phyloP scores from a whole-genome alignment of 257 asterid genomes.

The Solanum medicagineum region DNA sequence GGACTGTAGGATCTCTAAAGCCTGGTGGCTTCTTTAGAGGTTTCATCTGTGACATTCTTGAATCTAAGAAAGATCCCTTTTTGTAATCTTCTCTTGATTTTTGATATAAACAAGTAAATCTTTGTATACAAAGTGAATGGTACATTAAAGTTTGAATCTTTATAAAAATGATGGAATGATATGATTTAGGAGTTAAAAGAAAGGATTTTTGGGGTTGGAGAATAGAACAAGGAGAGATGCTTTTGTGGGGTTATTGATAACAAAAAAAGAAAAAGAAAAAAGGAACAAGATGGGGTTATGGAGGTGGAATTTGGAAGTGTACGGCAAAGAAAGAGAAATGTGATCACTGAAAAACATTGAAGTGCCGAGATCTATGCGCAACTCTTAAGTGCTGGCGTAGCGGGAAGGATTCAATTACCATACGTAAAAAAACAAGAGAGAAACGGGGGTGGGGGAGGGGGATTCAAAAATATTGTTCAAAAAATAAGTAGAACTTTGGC shows the following conservation, averaged over 20 bases:
- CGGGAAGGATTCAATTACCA: background rate
- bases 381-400: background rate
- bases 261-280: background rate
- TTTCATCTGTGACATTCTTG: slow-evolving; percentile 15
- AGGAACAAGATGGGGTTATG: background rate
- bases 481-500: no score
- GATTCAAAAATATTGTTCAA: no score
- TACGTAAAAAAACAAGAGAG: no score
- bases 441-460: no score
- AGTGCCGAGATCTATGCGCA: background rate
- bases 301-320: background rate
- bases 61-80: background rate
- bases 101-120: background rate
- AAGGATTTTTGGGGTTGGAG: background rate
- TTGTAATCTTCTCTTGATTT: background rate
- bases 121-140: background rate
- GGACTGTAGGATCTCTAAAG: slow-evolving; percentile 24
- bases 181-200: background rate
- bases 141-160: background rate
- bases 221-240: background rate
- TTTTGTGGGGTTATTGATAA: background rate
- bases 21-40: slow-evolving; percentile 49
- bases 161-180: background rate
- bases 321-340: background rate
- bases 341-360: background rate